A percentile compares a stretch with the other conserved stretches of the same genome.
These are phyloP conservation scores for Adenanthera pavonina DNA, from an alignment of 306 rosid genomes.

Conservation along the genomic window DNA sequence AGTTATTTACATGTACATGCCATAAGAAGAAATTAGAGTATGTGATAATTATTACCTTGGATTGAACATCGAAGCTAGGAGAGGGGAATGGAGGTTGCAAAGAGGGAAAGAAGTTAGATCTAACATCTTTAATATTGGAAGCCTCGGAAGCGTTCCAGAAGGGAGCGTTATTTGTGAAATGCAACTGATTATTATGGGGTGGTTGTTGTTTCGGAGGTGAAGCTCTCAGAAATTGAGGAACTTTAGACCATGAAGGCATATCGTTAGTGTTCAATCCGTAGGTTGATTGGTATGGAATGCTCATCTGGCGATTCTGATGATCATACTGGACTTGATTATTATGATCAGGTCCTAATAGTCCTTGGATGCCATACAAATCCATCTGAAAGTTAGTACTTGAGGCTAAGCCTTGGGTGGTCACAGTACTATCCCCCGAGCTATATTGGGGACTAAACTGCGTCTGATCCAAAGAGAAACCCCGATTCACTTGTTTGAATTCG, in stretches of 20 bases:
- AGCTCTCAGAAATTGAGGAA: conserved; percentile 75
- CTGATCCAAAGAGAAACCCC: conserved; percentile 77
- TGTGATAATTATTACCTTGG: conserved; percentile 62
- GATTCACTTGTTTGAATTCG: conserved; percentile 58
- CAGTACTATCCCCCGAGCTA: conserved; percentile 68
- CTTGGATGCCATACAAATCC: conserved; percentile 78
- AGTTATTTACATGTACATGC: background rate
- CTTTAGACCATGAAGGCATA: conserved; percentile 61
- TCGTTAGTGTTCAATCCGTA: conserved; percentile 63
- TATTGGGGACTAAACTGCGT: conserved; percentile 76
- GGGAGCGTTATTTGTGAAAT: conserved; percentile 79
- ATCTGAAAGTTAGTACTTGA: conserved; percentile 52
- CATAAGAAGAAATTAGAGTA: background rate
- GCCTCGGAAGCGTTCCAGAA: conserved; percentile 90
- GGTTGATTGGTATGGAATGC: conserved; percentile 50
- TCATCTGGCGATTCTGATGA: conserved; percentile 41
- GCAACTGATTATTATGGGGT: conserved; percentile 58
- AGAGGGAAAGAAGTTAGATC: conserved; percentile 66
- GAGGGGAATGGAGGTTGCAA: conserved; percentile 69
- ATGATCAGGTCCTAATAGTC: conserved; percentile 57
- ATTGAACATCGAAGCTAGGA: conserved; percentile 58
- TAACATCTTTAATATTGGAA: conserved; percentile 62
- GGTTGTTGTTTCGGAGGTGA: conserved; percentile 83
- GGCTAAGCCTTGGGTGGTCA: conserved; percentile 59
- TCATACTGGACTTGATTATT: conserved; percentile 47